phyloP scores from a whole-genome alignment of 345 rosid species.

The Hibiscus mutabilis region DNA sequence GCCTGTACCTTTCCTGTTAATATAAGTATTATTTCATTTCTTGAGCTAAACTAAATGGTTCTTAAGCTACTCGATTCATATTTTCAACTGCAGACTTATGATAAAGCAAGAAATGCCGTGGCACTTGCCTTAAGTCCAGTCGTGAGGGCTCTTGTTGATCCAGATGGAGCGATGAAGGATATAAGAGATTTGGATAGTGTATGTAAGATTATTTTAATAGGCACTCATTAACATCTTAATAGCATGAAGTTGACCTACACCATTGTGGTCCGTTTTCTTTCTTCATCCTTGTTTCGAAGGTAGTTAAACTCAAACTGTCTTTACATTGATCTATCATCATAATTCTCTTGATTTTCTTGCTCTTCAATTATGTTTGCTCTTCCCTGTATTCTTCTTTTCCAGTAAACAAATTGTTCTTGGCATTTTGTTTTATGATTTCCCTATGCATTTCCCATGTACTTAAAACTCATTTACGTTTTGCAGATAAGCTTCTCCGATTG shows the following conservation, averaged over 20 bases:
- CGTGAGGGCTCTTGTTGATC: conserved; percentile 79
- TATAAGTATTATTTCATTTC: not conserved
- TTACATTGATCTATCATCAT: not conserved
- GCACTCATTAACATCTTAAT: not conserved
- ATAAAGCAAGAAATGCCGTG: conserved; percentile 86
- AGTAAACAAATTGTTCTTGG: not conserved
- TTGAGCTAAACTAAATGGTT: not conserved
- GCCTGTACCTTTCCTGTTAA: not conserved
- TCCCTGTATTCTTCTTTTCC: not conserved
- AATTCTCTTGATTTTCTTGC: not conserved
- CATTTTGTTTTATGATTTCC: not conserved
- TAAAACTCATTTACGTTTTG: conserved; percentile 8
- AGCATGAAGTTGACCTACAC: not conserved
- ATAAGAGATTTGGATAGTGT: conserved; percentile 84
- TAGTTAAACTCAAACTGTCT: not conserved
- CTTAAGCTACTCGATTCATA: not conserved
- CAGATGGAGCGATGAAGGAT: conserved; percentile 86
- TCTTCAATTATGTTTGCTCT: not conserved
- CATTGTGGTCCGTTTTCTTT: not conserved
- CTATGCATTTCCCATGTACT: not conserved
- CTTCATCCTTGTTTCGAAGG: not conserved
- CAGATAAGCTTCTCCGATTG: conserved; percentile 96
- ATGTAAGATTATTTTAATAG: conserved; percentile 18
- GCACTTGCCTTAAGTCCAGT: conserved; percentile 97
- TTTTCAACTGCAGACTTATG: conserved; percentile 56